These are phyloP conservation scores for Xylaria sp. DNA, from an alignment of 2,329 filamentous ascomycete genomes.

Conservation along the genomic window DNA sequence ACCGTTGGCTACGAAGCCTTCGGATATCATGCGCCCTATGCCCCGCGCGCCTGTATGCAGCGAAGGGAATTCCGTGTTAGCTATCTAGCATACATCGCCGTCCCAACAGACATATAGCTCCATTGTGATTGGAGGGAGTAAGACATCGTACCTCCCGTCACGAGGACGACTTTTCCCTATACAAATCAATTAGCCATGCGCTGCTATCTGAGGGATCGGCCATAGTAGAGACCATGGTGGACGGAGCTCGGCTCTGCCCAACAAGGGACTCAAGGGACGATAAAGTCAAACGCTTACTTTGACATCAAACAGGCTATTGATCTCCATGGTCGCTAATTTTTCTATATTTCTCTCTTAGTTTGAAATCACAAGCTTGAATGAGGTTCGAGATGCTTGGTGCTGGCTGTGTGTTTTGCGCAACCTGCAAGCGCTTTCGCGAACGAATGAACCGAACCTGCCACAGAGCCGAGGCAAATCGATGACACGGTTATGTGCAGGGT, in stretches of 20 bases:
- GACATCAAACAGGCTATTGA: constrained; percentile 51
- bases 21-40: constrained; percentile 62
- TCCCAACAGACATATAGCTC: neutral
- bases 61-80: neutral
- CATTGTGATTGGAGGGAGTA: neutral
- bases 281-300: constrained; percentile 40
- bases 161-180: constrained; percentile 53
- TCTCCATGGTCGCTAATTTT: constrained; percentile 43
- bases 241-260: neutral
- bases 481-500: neutral
- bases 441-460: neutral
- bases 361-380: neutral
- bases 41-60: constrained; percentile 46
- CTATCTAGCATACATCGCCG: neutral
- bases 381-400: neutral
- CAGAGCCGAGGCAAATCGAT: neutral
- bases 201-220: neutral
- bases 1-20: constrained; percentile 60
- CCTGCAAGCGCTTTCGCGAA: neutral
- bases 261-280: neutral
- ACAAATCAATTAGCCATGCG: constrained; percentile 6
- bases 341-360: neutral
- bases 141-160: constrained; percentile 43
- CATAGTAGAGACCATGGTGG: neutral
- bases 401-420: neutral